Base-by-base conservation (phyloP, 495 filamentous ascomycete species). In the Chaetomium cochliodes region DNA sequence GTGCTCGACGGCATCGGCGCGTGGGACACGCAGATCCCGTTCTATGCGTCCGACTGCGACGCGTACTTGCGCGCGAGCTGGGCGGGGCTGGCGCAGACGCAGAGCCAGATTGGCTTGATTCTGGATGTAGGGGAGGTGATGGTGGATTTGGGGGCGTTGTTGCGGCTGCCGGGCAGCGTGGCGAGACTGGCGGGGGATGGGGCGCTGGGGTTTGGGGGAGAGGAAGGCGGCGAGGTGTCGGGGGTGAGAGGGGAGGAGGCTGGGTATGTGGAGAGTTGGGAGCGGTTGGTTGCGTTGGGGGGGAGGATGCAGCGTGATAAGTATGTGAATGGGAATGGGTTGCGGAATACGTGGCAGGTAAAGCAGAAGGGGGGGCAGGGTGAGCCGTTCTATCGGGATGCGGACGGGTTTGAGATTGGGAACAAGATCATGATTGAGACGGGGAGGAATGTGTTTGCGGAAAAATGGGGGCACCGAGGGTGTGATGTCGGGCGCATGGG, bases 11-110 rank as follows among this genome's bases (percentile, higher is more conserved):
- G 78, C 13, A 74, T 84, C 46, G 86, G 85, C 18, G 85, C 76
- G 13, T 88, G 85, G 85, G 85, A 88, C 65, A 82, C 82, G 0
- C 74, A 84, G 39, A 86, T 88, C 47, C 85, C 85, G 5, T 87
- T 80, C 70, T 84, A 86, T 65, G 74, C 74, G 44, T 79, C 82
- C 20, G 83, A 87, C 63, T 74, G 72, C 62, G 72, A 74, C 66
- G 69, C 69, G 60, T 83, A 87, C 70, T 74, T 79, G 15, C 80
- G 85, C 3, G 69, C 86, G 8, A 76, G 77, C 60, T 85, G 85
- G 84, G 78, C 73, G 6, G 79, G 77, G 3, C 85, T 79, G 68
- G 77, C 74, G 69, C 80, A 82, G 55, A 72, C 77, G 18, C 70
- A 81, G 57, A 77, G 74, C 41, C 66, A 74, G 11, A 77, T 76